These are phyloP conservation scores for Cyclostephanos invisitatus DNA, from an alignment of 108 stramenopile species.

Conservation along the genomic window DNA sequence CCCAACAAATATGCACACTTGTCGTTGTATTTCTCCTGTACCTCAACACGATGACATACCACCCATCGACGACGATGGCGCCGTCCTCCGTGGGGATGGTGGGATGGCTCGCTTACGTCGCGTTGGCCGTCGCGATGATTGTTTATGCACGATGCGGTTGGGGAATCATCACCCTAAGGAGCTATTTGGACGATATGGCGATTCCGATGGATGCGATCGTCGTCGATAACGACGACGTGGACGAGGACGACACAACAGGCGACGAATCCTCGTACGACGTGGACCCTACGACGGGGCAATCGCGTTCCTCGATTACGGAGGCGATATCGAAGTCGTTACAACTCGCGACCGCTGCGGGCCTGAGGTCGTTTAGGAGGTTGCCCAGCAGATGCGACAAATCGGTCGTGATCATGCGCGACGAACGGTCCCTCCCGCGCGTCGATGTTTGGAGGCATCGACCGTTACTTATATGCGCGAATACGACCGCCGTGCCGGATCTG, in stretches of 20 bases:
- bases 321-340: constrained; percentile 2
- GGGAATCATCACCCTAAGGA: constrained; percentile 17
- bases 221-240: not conserved
- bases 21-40: constrained; percentile 14
- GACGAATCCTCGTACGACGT: not conserved
- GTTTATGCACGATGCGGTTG: constrained; percentile 8
- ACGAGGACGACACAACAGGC: not conserved
- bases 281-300: not conserved
- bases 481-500: constrained; percentile 27
- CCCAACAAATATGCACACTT: constrained; percentile 33
- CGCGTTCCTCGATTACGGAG: constrained; percentile 1
- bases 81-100: not conserved
- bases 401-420: constrained; percentile 22
- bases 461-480: constrained; percentile 47
- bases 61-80: not conserved
- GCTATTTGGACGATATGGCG: constrained; percentile 3
- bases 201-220: constrained; percentile 13
- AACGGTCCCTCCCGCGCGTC: constrained; percentile 31
- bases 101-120: constrained; percentile 13
- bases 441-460: constrained; percentile 52
- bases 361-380: not conserved
- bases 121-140: constrained; percentile 13
- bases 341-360: not conserved
- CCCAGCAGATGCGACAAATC: constrained; percentile 5
- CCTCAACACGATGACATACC: constrained; percentile 13